These are phyloP conservation scores for Xylaria nigripes DNA, from an alignment of 495 filamentous ascomycete species.

Conservation along the genomic window DNA sequence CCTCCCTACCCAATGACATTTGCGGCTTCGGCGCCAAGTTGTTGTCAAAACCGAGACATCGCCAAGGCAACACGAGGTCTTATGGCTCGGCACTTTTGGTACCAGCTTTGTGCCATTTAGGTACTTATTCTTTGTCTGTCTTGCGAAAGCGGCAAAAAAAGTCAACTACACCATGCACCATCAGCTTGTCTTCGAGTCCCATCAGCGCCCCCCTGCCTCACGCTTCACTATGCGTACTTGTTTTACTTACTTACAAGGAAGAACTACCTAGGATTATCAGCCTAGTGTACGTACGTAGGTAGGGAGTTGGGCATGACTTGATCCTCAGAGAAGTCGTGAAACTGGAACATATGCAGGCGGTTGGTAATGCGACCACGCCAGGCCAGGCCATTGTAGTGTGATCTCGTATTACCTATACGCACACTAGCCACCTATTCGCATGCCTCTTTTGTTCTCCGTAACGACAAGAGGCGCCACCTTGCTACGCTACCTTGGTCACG, in stretches of 20 bases:
- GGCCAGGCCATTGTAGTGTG: neutral
- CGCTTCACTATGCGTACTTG: no score
- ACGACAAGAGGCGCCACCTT: neutral
- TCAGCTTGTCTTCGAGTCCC: conserved; percentile 13
- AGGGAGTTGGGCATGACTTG: neutral
- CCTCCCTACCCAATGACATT: conserved; percentile 9
- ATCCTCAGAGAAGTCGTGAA: neutral
- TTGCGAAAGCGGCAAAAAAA: neutral
- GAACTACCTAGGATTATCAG: no score
- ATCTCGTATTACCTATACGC: conserved; percentile 8
- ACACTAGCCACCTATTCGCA: no score
- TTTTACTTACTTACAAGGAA: no score
- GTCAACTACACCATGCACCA: conserved; percentile 6
- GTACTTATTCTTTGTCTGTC: conserved; percentile 8
- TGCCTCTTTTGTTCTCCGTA: neutral
- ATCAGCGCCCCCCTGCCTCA: neutral
- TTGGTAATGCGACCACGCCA: neutral
- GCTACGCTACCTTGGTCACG: neutral
- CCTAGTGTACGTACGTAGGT: no score
- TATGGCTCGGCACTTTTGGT: conserved; percentile 21
- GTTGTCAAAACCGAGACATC: conserved; percentile 11
- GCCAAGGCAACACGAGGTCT: conserved; percentile 27
- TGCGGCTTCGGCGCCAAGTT: conserved; percentile 2
- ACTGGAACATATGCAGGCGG: neutral
- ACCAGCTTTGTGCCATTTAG: conserved; percentile 13